A percentile compares a stretch with the other conserved stretches of the same genome.
phyloP scores from a whole-genome alignment of 176 grass and related monocot genomes.

The Juncus inflexus region DNA sequence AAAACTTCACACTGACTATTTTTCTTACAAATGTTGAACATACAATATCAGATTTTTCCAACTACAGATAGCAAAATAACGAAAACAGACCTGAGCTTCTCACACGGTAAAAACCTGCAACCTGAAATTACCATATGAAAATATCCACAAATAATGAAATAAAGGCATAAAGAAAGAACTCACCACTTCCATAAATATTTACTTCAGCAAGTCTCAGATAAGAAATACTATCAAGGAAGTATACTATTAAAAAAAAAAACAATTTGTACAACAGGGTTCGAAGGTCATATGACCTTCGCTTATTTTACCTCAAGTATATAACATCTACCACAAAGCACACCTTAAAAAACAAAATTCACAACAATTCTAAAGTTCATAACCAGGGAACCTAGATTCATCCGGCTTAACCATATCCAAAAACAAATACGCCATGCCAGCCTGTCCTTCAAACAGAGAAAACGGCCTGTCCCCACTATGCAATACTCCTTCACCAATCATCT shows the following conservation, averaged over 20 bases:
- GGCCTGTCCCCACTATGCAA: slow-evolving; percentile 83
- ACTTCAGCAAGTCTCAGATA: slow-evolving; percentile 7
- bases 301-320: slow-evolving; percentile 4
- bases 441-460: slow-evolving; percentile 88
- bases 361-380: slow-evolving; percentile 60
- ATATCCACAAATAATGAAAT: neutral
- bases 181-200: too few relatives aligned
- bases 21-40: neutral
- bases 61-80: neutral
- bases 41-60: neutral
- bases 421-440: slow-evolving; percentile 79
- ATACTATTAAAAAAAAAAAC: neutral
- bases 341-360: neutral
- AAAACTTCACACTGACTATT: too few relatives aligned
- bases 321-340: neutral
- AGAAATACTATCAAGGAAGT: neutral
- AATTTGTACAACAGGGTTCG: slow-evolving; percentile 9
- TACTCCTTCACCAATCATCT: slow-evolving; percentile 50
- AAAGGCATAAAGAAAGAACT: too few relatives aligned
- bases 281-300: slow-evolving; percentile 18
- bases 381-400: slow-evolving; percentile 54
- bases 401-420: slow-evolving; percentile 72
- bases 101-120: too few relatives aligned
- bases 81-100: neutral
- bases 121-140: too few relatives aligned